Conservation (phyloP, 306 rosid genomes). For the Pyrus betulifolia region DNA sequence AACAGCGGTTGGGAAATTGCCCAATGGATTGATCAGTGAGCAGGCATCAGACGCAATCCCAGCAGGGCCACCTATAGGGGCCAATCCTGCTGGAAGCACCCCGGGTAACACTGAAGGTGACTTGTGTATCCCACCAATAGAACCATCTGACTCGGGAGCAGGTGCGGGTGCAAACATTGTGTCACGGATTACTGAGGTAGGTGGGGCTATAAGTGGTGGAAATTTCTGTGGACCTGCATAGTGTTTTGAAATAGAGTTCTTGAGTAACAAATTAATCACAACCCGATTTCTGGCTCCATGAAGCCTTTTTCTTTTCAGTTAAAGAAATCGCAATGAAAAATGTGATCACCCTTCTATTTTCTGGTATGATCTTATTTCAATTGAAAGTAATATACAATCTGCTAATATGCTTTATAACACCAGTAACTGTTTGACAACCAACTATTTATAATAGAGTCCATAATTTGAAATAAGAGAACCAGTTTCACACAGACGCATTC, state of each 20-base stretch:
- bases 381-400: neutral
- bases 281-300: neutral
- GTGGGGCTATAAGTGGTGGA: conserved; percentile 79
- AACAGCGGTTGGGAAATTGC: conserved; percentile 28
- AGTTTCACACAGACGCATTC: neutral
- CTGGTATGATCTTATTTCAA: neutral
- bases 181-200: conserved; percentile 47
- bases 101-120: conserved; percentile 32
- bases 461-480: neutral
- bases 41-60: conserved; percentile 55
- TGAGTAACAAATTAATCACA: neutral
- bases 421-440: neutral
- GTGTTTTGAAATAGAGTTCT: conserved; percentile 10
- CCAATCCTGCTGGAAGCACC: conserved; percentile 46
- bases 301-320: neutral
- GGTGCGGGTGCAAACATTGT: conserved; percentile 61
- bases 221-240: conserved; percentile 65
- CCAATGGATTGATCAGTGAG: conserved; percentile 49
- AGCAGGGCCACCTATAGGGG: conserved; percentile 62
- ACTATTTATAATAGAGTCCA: neutral
- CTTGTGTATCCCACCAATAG: conserved; percentile 38
- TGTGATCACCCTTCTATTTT: neutral
- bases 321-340: neutral
- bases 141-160: conserved; percentile 49
- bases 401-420: neutral